These are phyloP conservation scores for Verticillium zaregamsianum DNA, from an alignment of 2,329 filamentous ascomycete genomes.

Conservation along the genomic window DNA sequence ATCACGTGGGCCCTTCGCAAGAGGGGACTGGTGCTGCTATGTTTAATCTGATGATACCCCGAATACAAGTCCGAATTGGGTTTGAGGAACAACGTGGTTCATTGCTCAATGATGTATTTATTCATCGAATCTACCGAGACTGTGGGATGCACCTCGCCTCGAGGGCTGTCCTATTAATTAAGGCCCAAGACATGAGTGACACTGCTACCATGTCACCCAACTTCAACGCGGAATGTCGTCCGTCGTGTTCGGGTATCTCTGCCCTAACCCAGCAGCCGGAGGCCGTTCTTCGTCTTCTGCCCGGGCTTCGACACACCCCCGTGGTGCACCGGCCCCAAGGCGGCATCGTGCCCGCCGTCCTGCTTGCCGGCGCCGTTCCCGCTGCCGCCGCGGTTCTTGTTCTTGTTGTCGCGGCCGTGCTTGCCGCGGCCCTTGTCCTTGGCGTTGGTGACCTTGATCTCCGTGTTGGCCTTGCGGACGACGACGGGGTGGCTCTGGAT, in stretches of 20 bases:
- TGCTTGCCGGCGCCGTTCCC: constrained; percentile 25
- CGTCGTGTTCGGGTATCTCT: neutral
- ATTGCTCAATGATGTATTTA: neutral
- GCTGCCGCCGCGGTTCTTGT: constrained; percentile 17
- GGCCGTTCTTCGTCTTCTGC: constrained; percentile 63
- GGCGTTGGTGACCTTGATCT: constrained; percentile 74
- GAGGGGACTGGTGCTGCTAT: neutral
- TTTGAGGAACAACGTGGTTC: neutral
- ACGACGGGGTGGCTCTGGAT: constrained; percentile 94
- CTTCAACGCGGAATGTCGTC: neutral
- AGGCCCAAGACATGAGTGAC: neutral
- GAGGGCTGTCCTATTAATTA: neutral
- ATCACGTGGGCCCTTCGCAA: neutral
- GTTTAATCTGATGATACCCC: neutral
- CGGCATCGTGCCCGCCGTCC: constrained; percentile 42
- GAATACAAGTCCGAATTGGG: neutral
- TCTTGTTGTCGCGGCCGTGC: constrained; percentile 20
- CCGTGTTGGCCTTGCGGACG: constrained; percentile 83
- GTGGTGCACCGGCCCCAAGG: constrained; percentile 43
- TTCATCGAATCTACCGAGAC: neutral
- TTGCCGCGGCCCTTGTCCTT: constrained; percentile 49
- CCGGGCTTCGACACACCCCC: constrained; percentile 57
- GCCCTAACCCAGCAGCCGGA: constrained; percentile 55
- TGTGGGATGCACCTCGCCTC: neutral
- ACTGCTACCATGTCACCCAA: neutral